A percentile compares a stretch with the other conserved stretches of the same genome.
phyloP scores from a whole-genome alignment of 176 grass and related monocot genomes.

The Ensete glaucum region DNA sequence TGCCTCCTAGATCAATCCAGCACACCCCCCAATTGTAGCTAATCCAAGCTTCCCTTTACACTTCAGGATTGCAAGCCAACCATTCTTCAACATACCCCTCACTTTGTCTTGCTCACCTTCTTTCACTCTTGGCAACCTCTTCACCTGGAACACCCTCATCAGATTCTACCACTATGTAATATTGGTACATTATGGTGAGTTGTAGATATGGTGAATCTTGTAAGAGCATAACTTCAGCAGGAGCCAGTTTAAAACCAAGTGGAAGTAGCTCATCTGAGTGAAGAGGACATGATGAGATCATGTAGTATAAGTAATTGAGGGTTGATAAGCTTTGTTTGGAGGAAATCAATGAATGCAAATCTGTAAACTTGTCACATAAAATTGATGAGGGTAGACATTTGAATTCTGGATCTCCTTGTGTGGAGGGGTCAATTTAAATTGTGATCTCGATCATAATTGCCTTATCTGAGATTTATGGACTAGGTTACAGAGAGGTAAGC shows the following conservation, averaged over 20 bases:
- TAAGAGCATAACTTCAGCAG: conserved; percentile 32
- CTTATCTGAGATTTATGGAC: conserved; percentile 22
- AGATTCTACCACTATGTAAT: conserved; percentile 28
- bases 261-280: conserved; percentile 26
- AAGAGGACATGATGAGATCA: conserved; percentile 24
- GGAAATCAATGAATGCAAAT: conserved; percentile 6
- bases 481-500: conserved; percentile 31
- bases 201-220: conserved; percentile 32
- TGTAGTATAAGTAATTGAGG: conserved; percentile 16
- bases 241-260: conserved; percentile 37
- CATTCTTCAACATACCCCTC: neutral
- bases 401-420: neutral
- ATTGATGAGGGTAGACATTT: conserved; percentile 1
- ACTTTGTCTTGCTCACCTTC: conserved; percentile 4
- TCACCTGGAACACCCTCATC: conserved; percentile 16
- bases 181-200: conserved; percentile 10
- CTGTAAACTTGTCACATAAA: neutral
- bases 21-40: neutral
- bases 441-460: conserved; percentile 16
- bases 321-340: neutral
- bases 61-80: neutral
- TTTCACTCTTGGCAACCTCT: conserved; percentile 2
- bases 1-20: conserved; percentile 1
- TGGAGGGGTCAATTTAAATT: conserved; percentile 7
- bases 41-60: conserved; percentile 5